Evolutionary conservation across 192 early-diverging fungal species (phyloP).

Genomic region (Allomyces arbusculus): DNA sequence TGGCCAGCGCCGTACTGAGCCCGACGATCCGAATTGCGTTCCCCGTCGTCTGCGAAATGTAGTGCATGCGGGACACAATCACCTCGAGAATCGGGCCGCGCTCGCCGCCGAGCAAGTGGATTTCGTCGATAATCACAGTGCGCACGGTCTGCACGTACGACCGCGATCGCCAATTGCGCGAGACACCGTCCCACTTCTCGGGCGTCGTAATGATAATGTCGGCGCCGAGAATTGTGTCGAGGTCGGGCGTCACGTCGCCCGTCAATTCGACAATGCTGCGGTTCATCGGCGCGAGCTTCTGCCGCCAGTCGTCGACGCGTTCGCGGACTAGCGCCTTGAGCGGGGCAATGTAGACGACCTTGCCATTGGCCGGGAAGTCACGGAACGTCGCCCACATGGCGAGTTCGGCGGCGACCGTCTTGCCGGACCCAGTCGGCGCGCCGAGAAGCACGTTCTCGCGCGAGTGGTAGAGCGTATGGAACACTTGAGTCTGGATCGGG

Average conservation of each 20-base stretch:
- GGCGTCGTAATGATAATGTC: slow-evolving; percentile 98
- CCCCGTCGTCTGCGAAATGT: slow-evolving; percentile 62
- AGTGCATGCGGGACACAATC: slow-evolving; percentile 95
- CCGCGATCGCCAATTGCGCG: slow-evolving; percentile 75
- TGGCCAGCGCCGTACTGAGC: slow-evolving; percentile 87
- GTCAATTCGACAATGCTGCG: slow-evolving; percentile 82
- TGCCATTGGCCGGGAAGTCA: slow-evolving; percentile 43
- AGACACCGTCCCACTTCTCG: slow-evolving; percentile 97
- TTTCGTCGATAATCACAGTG: slow-evolving; percentile 93
- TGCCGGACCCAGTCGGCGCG: slow-evolving; percentile 94
- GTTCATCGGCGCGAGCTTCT: slow-evolving; percentile 50
- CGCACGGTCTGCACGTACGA: slow-evolving; percentile 73
- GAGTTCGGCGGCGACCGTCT: slow-evolving; percentile 88
- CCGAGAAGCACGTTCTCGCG: slow-evolving; percentile 71
- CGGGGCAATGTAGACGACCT: slow-evolving; percentile 95
- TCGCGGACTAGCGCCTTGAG: slow-evolving; percentile 94
- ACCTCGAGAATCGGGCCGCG: slow-evolving; percentile 93
- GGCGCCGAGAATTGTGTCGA: slow-evolving; percentile 58
- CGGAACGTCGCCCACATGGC: slow-evolving; percentile 87
- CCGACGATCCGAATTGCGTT: slow-evolving; percentile 77
- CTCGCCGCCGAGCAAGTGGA: slow-evolving; percentile 89
- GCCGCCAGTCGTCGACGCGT: slow-evolving; percentile 72
- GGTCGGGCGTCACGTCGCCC: slow-evolving; percentile 85
- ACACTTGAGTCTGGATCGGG: slow-evolving; percentile 95
- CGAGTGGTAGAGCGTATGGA: slow-evolving; percentile 85